Evolutionary conservation across 805 yeast species (phyloP).

Genomic region (Jamesozyma lodderae): DNA sequence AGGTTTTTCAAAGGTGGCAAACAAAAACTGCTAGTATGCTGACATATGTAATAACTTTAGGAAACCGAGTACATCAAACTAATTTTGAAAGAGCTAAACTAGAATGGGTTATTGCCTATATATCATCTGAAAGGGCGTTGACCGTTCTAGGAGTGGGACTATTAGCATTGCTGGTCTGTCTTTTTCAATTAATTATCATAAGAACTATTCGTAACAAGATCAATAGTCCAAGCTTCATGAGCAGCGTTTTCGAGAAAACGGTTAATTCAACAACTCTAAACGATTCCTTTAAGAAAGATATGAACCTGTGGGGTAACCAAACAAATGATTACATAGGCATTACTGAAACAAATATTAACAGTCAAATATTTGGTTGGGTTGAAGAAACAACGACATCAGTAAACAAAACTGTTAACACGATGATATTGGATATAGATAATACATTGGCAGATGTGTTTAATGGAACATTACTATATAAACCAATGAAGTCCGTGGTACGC

Average conservation of each 20-base stretch:
- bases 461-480: conserved; percentile 53
- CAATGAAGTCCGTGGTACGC: conserved; percentile 59
- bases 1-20: conserved; percentile 18
- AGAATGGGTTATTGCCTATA: conserved; percentile 35
- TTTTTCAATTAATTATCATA: conserved; percentile 46
- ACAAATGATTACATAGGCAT: conserved; percentile 46
- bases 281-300: conserved; percentile 25
- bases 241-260: background rate
- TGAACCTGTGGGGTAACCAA: conserved; percentile 41
- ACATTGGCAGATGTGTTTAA: conserved; percentile 55
- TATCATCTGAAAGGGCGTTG: conserved; percentile 45
- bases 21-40: conserved; percentile 7
- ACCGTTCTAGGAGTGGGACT: conserved; percentile 45
- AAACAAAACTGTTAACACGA: conserved; percentile 49
- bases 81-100: conserved; percentile 14
- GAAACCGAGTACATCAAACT: background rate
- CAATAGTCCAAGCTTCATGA: background rate
- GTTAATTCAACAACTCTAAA: conserved; percentile 2
- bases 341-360: conserved; percentile 49
- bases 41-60: conserved; percentile 1
- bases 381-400: conserved; percentile 46
- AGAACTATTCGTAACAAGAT: conserved; percentile 10
- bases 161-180: conserved; percentile 45
- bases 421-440: conserved; percentile 49
- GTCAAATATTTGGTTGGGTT: conserved; percentile 58